A percentile compares a stretch with the other conserved stretches of the same genome.
These are phyloP conservation scores for Mucor saturninus DNA, from an alignment of 371 early-diverging fungal species.

Conservation along the genomic window DNA sequence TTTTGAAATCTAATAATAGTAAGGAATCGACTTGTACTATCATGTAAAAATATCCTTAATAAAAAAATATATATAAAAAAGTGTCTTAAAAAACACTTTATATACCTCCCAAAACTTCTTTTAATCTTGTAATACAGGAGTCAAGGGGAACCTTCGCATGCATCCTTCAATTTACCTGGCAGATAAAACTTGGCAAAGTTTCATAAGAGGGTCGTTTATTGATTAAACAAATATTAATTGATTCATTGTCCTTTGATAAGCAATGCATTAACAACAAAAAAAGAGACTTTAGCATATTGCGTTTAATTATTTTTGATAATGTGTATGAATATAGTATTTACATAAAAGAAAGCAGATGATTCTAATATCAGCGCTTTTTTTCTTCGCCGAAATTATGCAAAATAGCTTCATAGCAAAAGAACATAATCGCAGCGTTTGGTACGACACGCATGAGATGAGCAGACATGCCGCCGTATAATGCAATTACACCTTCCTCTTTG, in stretches of 20 bases:
- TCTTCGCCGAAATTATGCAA: conserved; percentile 57
- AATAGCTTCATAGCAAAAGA: conserved; percentile 89
- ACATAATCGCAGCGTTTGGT: conserved; percentile 96
- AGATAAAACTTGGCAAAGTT: no score
- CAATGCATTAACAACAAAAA: background rate
- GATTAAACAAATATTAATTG: no score
- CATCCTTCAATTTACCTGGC: no score
- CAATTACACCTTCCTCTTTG: conserved; percentile 85
- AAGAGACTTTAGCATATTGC: background rate
- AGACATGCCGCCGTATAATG: conserved; percentile 93
- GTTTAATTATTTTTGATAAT: no score
- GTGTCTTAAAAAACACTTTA: no score
- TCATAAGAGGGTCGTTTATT: no score
- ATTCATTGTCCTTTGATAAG: no score
- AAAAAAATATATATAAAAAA: no score
- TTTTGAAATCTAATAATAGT: background rate
- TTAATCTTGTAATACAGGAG: no score
- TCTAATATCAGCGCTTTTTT: background rate
- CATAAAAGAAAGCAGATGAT: background rate
- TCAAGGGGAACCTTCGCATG: no score
- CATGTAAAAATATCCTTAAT: conserved; percentile 15
- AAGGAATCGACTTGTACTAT: conserved; percentile 22
- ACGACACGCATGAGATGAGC: conserved; percentile 95
- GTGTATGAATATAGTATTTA: no score
- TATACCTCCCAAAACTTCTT: no score